A percentile compares a stretch with the other conserved stretches of the same genome.
Conservation (phyloP, 2,329 filamentous ascomycete genomes). For the Pseudogymnoascus sp. region DNA sequence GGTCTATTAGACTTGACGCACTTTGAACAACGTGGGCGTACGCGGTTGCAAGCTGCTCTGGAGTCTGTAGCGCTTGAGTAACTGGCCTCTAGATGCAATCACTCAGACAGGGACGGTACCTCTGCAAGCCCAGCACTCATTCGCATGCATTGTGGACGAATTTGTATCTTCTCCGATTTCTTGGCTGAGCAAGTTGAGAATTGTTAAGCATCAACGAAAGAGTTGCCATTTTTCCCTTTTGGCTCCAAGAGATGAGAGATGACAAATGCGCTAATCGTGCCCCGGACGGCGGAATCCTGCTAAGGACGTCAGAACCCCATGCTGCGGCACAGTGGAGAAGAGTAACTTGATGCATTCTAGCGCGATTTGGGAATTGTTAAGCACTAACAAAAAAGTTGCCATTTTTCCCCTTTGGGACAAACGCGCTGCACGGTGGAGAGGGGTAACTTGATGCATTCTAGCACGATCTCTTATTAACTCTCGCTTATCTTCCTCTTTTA, state of each 20-base stretch:
- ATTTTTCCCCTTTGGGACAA: slow-evolving; percentile 13
- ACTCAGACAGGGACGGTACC: slow-evolving; percentile 16
- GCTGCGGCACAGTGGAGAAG: too few relatives aligned
- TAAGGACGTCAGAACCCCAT: background rate
- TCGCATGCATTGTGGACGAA: slow-evolving; percentile 16
- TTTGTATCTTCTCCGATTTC: slow-evolving; percentile 6
- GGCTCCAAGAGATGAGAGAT: slow-evolving; percentile 6
- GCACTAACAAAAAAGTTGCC: slow-evolving; percentile 14
- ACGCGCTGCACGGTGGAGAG: slow-evolving; percentile 9
- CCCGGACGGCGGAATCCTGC: background rate
- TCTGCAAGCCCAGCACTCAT: slow-evolving; percentile 20
- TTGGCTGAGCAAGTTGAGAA: slow-evolving; percentile 12
- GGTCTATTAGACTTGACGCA: slow-evolving; percentile 16
- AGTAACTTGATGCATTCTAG: background rate
- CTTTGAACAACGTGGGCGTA: slow-evolving; percentile 17
- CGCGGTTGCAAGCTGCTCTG: slow-evolving; percentile 16
- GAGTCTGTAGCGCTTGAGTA: slow-evolving; percentile 17
- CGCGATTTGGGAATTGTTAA: slow-evolving; percentile 12
- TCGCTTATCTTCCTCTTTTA: slow-evolving; percentile 12
- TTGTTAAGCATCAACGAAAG: slow-evolving; percentile 13
- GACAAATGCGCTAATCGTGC: background rate
- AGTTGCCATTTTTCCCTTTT: slow-evolving; percentile 14
- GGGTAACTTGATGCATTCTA: slow-evolving; percentile 7
- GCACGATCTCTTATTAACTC: slow-evolving; percentile 9
- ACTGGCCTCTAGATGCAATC: slow-evolving; percentile 8